A percentile compares a stretch with the other conserved stretches of the same genome.
phyloP scores from a whole-genome alignment of 2,329 filamentous ascomycete genomes.

The Aspergillus sergii region DNA sequence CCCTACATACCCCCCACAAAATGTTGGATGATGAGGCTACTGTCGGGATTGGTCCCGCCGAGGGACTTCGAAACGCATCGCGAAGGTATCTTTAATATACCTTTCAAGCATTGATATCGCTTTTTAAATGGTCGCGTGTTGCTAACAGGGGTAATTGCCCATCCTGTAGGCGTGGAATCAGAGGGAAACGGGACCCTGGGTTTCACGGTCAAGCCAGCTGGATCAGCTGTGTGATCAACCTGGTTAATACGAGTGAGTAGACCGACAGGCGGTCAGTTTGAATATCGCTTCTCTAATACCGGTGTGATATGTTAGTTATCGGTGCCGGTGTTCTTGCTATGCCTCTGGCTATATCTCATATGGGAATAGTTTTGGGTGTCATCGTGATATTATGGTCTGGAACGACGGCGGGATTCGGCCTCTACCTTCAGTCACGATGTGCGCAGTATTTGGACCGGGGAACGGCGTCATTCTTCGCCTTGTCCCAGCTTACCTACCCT shows the following conservation, averaged over 20 bases:
- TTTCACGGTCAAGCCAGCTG: conserved; percentile 76
- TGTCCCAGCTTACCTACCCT: conserved; percentile 95
- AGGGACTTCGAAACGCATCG: conserved; percentile 26
- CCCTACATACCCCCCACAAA: conserved; percentile 13
- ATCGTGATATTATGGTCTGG: conserved; percentile 91
- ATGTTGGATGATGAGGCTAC: conserved; percentile 39
- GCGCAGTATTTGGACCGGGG: conserved; percentile 90
- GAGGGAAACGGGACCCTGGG: conserved; percentile 72
- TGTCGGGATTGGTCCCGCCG: conserved; percentile 29
- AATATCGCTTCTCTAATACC: conserved; percentile 15
- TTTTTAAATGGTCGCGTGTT: neutral
- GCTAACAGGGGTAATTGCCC: conserved; percentile 9
- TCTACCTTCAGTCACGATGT: conserved; percentile 93
- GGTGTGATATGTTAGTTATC: conserved; percentile 63
- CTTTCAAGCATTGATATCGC: neutral
- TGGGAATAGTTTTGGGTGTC: conserved; percentile 85
- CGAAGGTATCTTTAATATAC: conserved; percentile 30
- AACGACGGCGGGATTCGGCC: conserved; percentile 82
- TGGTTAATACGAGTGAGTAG: conserved; percentile 87
- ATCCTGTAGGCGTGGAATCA: conserved; percentile 30
- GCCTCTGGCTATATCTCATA: conserved; percentile 94
- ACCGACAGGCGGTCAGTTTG: neutral
- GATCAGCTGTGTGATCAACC: conserved; percentile 88
- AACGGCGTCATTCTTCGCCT: conserved; percentile 88
- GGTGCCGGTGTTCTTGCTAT: conserved; percentile 92